Conservation (phyloP, 2,329 filamentous ascomycete genomes). For the Tolypocladium inflatum region DNA sequence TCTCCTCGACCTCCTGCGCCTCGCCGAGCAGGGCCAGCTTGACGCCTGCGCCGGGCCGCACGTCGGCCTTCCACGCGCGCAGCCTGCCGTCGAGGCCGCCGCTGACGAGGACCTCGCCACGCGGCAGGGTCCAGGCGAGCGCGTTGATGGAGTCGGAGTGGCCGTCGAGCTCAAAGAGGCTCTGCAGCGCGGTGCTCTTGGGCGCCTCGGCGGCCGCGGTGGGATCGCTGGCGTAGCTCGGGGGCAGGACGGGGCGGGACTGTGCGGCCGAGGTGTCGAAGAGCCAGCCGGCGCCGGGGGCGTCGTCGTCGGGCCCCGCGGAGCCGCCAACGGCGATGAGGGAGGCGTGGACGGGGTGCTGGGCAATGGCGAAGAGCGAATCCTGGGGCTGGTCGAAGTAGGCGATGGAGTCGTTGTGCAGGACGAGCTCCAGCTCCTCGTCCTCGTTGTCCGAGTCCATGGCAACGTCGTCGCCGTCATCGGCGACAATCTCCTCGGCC, state of each 20-base stretch:
- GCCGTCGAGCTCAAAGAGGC: slow-evolving; percentile 70
- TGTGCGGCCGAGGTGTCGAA: slow-evolving; percentile 63
- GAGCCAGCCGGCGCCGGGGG: slow-evolving; percentile 73
- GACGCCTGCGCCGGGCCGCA: slow-evolving; percentile 36
- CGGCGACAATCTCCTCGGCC: slow-evolving; percentile 58
- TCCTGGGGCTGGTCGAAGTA: slow-evolving; percentile 89
- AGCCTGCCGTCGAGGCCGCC: slow-evolving; percentile 81
- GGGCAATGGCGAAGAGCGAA: slow-evolving; percentile 89
- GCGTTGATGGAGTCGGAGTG: slow-evolving; percentile 89
- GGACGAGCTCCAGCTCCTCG: slow-evolving; percentile 64
- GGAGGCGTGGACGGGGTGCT: slow-evolving; percentile 70
- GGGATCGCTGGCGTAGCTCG: slow-evolving; percentile 61
- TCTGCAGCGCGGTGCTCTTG: slow-evolving; percentile 47
- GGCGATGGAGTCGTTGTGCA: slow-evolving; percentile 87
- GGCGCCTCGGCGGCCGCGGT: slow-evolving; percentile 37
- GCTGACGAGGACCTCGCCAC: slow-evolving; percentile 76
- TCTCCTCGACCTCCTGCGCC: slow-evolving; percentile 83
- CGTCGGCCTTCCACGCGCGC: slow-evolving; percentile 52
- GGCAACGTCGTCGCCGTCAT: slow-evolving; percentile 55
- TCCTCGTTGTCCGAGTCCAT: slow-evolving; percentile 75
- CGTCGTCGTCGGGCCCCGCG: slow-evolving; percentile 47
- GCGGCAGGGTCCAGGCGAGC: slow-evolving; percentile 72
- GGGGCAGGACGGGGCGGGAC: slow-evolving; percentile 60
- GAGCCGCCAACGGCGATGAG: slow-evolving; percentile 81
- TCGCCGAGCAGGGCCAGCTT: slow-evolving; percentile 60